Evolutionary conservation across 2,329 filamentous ascomycete genomes (phyloP), one percentile per base, ranked within the genome.

Genomic region (Annulohypoxylon truncatum): DNA sequence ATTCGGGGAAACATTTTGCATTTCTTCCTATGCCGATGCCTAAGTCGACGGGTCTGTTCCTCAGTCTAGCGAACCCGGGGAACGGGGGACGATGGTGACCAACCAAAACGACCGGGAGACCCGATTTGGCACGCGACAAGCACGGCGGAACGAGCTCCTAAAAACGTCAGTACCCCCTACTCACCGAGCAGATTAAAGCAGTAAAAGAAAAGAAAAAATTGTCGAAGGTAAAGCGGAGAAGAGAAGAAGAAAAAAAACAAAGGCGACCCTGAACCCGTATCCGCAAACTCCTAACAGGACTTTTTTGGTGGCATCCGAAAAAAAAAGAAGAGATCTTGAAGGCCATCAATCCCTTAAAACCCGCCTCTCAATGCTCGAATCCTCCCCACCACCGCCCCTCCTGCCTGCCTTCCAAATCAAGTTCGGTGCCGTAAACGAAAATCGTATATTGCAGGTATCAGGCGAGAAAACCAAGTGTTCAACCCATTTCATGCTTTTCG

Each of bases 1-100:
- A 52, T 52, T 26, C 52, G 33, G 38, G 24, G 56, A 57, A 60
- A 54, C 61, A 58, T 69, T 70, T 73, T 56, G 44, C 64, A 73
- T 72, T 72, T 63, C 68, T 54, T 63, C 67, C 53, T 69, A 68
- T 72, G 70, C 66, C 70, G 68, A 73, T 63, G 68, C 72, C 71
- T 73, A 72, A 71, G 62, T 54, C 20, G 44, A 64, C 46, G 42
- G 52, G 35, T 24, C 20, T 40, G 40, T 44, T 24, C 29, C 12
- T 46, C 38, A 40, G 57, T 26, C 52, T 61, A 29, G 15, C 54
- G 40, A 42, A 18, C 35, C 46, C 42, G 62, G 51, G 28, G 51
- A 26, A 12, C 46, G 48, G 62, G 51, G 28, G 51, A 26, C 15
- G 12, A 24, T 8, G 9, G 13, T 7, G 24, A 15, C 22, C 24